Conservation (phyloP, 768 basidiomycete genomes). For the Obba rivulosa region DNA sequence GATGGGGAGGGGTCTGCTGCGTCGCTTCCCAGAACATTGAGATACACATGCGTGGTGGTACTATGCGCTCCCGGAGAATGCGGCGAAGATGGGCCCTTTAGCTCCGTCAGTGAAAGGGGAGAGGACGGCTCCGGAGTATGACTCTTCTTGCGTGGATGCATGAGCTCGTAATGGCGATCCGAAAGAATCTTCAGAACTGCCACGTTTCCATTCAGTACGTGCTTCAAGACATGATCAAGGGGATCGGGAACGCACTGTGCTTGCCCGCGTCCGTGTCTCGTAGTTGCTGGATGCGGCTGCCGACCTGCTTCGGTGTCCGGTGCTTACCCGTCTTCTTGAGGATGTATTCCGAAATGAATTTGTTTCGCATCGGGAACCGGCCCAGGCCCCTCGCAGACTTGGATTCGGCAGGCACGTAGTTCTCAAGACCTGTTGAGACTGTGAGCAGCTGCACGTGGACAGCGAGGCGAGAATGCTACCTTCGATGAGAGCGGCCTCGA, state of each 20-base stretch:
- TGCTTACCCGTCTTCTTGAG: slow-evolving; percentile 61
- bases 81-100: background rate
- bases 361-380: slow-evolving; percentile 73
- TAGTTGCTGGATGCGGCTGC: slow-evolving; percentile 74
- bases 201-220: background rate
- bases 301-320: slow-evolving; percentile 75
- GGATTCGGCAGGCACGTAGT: slow-evolving; percentile 67
- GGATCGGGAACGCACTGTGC: slow-evolving; percentile 42
- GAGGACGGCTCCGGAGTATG: background rate
- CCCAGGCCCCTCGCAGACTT: slow-evolving; percentile 69
- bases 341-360: slow-evolving; percentile 78
- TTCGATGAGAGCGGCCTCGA: slow-evolving; percentile 74
- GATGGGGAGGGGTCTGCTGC: slow-evolving; percentile 6
- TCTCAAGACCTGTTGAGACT: slow-evolving; percentile 51
- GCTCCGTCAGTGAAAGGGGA: background rate
- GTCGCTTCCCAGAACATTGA: slow-evolving; percentile 5
- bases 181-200: slow-evolving; percentile 22
- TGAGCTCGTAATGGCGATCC: slow-evolving; percentile 23
- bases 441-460: slow-evolving; percentile 3
- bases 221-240: background rate
- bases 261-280: slow-evolving; percentile 71
- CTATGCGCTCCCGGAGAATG: background rate
- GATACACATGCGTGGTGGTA: slow-evolving; percentile 4
- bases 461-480: slow-evolving; percentile 33
- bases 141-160: slow-evolving; percentile 18